Base-by-base conservation (phyloP, 495 filamentous ascomycete species). In the Neurospora tetraspora region DNA sequence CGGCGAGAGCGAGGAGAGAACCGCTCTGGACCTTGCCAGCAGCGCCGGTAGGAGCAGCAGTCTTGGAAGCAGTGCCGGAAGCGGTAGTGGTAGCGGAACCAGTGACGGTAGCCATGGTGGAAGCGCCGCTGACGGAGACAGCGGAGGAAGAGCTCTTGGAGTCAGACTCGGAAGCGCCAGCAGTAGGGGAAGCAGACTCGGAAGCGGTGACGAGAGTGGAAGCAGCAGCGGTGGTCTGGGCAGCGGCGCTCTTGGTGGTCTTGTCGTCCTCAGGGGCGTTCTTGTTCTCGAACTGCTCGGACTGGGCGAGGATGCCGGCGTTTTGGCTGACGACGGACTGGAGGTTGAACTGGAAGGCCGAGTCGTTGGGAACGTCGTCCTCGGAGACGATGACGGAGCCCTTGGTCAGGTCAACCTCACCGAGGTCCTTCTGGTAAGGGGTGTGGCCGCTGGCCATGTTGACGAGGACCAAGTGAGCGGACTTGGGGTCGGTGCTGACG, bases 241-340 rank as follows among this genome's bases (percentile, higher is more conserved):
- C 20, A 23, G 68, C 53, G 23, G 6, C 53, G 12, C 23, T 23
- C 47, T 31, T 70, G 20, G 70, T 71, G 70, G 65, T 2, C 68
- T 68, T 68, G 6, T 70, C 42, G n/a, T 70, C 70, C 39, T 70
- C 69, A 16, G 69, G 20, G 34, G 34, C 34, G n/a, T 18, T 40
- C 70, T 71, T 70, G 47, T 74, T 65, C 73, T 78, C 71, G 68
- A 80, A 80, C 76, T 80, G 78, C 73, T 73, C 73, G 37, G 75
- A 76, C 76, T 80, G 78, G 53, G 78, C 78, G 12, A 80, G 74
- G 71, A 80, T 80, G 61, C 78, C 78, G 31, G 72, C 76, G 75
- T 76, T 80, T 23, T 69, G 31, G 23, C 38, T 5, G 7, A 71
- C 42, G 69, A 77, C 65, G 77, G 75, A 77, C 75, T 78, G 70